Conservation (phyloP, 2,329 filamentous ascomycete genomes). For the Exophiala spinifera region DNA sequence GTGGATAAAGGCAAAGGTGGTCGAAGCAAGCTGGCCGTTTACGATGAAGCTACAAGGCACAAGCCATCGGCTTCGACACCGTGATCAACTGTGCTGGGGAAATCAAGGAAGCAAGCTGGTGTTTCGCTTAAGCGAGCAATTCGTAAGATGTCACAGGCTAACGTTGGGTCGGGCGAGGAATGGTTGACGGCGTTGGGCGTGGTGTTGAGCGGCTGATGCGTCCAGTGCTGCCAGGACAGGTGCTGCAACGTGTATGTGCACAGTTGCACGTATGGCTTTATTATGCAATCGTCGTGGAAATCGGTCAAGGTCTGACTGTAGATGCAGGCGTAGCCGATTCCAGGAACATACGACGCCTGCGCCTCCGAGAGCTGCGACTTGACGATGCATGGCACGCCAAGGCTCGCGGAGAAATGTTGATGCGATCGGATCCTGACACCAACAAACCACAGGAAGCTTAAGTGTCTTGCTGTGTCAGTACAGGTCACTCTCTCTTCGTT, state of each 20-base stretch:
- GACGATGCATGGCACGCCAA: not conserved
- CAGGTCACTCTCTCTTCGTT: too few relatives aligned
- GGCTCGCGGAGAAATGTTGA: not conserved
- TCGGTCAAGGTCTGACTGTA: not conserved
- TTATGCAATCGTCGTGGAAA: not conserved
- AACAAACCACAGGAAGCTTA: not conserved
- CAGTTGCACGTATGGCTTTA: not conserved
- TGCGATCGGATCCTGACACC: not conserved
- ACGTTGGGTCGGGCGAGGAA: not conserved
- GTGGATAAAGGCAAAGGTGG: constrained; percentile 7
- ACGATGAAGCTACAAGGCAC: not conserved
- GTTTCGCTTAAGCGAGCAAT: not conserved
- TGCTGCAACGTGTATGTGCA: not conserved
- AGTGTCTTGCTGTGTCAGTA: too few relatives aligned
- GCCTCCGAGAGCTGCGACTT: too few relatives aligned
- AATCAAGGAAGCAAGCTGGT: not conserved
- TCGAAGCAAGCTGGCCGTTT: not conserved
- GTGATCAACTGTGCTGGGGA: not conserved
- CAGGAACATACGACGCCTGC: not conserved
- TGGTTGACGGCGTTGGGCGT: not conserved
- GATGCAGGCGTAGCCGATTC: not conserved
- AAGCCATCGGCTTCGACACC: not conserved
- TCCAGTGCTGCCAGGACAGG: not conserved
- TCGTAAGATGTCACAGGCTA: not conserved
- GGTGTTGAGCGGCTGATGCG: not conserved